phyloP scores from a whole-genome alignment of 139 green algal species.

The Nannochloris sp. region DNA sequence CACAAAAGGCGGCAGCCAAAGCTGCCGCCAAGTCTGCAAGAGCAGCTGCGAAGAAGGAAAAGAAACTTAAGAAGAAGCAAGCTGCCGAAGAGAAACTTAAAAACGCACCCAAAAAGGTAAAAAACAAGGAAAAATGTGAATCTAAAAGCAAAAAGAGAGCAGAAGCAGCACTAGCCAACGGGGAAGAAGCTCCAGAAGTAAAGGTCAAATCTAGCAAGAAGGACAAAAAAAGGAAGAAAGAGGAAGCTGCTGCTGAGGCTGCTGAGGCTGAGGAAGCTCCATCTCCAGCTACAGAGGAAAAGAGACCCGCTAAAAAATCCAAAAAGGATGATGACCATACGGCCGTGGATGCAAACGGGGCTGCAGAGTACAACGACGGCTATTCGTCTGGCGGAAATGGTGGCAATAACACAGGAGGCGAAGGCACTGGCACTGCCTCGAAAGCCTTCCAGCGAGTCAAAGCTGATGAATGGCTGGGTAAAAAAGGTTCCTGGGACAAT shows the following conservation, averaged over 20 bases:
- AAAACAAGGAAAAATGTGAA: not conserved
- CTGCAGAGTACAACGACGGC: not conserved
- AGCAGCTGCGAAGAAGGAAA: not conserved
- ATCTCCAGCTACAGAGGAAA: not conserved
- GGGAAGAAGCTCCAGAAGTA: slow-evolving; percentile 6
- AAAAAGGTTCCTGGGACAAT: slow-evolving; percentile 67
- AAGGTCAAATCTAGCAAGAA: slow-evolving; percentile 16
- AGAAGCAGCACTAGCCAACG: not conserved
- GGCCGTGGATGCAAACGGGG: not conserved
- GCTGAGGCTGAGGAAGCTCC: not conserved
- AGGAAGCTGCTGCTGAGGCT: slow-evolving; percentile 3
- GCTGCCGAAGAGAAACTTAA: not conserved
- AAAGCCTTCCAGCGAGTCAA: slow-evolving; percentile 79
- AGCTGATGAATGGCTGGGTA: slow-evolving; percentile 68
- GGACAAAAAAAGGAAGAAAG: slow-evolving; percentile 23
- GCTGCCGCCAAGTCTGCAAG: not conserved
- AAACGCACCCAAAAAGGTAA: not conserved
- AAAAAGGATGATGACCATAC: slow-evolving; percentile 21
- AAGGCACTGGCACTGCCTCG: slow-evolving; percentile 9
- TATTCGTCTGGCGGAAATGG: not conserved
- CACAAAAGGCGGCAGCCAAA: not conserved
- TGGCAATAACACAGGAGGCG: slow-evolving; percentile 15
- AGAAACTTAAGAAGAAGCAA: not conserved
- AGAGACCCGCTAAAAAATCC: slow-evolving; percentile 21
- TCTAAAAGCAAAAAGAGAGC: not conserved